Base-by-base conservation (phyloP, 2,329 filamentous ascomycete species). In the Plenodomus lindquistii region DNA sequence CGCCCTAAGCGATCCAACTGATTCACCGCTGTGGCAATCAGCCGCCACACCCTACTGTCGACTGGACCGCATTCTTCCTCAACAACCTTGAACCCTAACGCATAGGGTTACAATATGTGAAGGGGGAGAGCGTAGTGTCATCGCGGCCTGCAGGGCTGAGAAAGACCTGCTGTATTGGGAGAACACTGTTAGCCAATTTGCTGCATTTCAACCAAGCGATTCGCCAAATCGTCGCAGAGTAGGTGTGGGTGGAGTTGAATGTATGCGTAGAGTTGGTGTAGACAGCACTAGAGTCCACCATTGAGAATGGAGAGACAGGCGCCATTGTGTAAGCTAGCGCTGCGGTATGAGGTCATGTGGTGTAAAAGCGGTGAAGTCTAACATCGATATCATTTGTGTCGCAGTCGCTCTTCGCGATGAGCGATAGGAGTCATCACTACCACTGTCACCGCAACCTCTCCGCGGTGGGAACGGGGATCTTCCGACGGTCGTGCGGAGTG, bases 331-430 rank as follows among this genome's bases (percentile, higher is more conserved):
- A 15, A 8, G 27, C 27, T 31, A 31, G 27, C 27, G 27, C 27
- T 13, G 27, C 27, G 11, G 27, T 31, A 31, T 24, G 18, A 35
- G 20, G 37, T 42, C 15, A 37, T 40, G 38, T 52, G 42, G 46
- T 46, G 29, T 7, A 18, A 18, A 34, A 40, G 49, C 46, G 46
- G 46, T 42, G 38, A 42, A 38, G 38, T 29, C 17, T 9, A 16
- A 40, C 18, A 17, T 17, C 22, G 19, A 35, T n/a, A 16, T 24
- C 24, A 35, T 41, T 47, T 39, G 27, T 46, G 29, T 44, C 11
- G 21, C 27, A 40, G 18, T 37, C 42, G 46, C 49, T 38, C 21
- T 42, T 39, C 18, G 24, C 46, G 38, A 31, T 17, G 27, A 11
- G 11, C 27, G 37, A 20, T 44, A 20, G 18, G 27, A 17, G 18